phyloP scores from a whole-genome alignment of 805 yeast genomes.

The Starmerella sp. region DNA sequence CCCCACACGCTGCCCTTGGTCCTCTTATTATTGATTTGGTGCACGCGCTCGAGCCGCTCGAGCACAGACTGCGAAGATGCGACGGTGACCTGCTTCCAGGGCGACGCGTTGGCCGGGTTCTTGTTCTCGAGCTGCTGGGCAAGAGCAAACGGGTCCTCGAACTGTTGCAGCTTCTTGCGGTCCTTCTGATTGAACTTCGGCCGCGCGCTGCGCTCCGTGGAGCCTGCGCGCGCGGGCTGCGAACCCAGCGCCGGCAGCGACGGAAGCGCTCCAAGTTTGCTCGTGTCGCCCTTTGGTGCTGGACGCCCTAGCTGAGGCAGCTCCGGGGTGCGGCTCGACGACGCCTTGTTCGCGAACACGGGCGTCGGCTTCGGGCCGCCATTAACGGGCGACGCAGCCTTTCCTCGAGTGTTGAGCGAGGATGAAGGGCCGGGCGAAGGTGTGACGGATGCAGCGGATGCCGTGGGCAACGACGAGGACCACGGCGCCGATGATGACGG shows the following conservation, averaged over 20 bases:
- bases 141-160: conserved; percentile 11
- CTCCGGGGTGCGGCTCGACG: background rate
- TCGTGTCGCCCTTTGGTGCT: background rate
- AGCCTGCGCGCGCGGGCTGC: conserved; percentile 2
- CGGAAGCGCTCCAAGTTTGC: background rate
- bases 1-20: conserved; percentile 12
- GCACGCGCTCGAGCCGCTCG: conserved; percentile 10
- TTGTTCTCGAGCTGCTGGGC: conserved; percentile 5
- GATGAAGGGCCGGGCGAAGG: background rate
- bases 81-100: conserved; percentile 17
- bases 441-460: background rate
- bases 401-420: background rate
- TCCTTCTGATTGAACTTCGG: conserved; percentile 11
- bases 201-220: conserved; percentile 3
- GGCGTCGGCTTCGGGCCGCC: no score
- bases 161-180: conserved; percentile 1
- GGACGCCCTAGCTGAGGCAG: background rate
- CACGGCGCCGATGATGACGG: background rate
- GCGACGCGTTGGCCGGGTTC: conserved; percentile 12
- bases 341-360: background rate
- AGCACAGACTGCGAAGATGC: conserved; percentile 12
- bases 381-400: background rate
- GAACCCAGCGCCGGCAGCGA: conserved; percentile 10
- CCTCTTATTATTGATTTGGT: conserved; percentile 8
- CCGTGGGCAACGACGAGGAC: background rate